Evolutionary conservation across 768 basidiomycete species (phyloP), one percentile per base, ranked within the genome.

Genomic region (Kondoa malvinella): DNA sequence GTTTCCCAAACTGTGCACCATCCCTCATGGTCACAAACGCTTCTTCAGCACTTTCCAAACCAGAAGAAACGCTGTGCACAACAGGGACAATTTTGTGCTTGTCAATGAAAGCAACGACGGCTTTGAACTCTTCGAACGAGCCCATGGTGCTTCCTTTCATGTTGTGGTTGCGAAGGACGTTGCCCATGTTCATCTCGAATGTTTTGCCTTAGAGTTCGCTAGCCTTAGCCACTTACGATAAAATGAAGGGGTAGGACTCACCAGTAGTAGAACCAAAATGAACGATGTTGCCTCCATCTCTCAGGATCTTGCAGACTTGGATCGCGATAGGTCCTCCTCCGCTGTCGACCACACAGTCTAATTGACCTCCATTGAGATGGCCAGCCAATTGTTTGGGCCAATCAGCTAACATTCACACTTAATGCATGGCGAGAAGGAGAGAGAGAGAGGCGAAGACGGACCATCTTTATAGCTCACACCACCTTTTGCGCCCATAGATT

Each of bases 101-200:
- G 1, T 79, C 77, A 27, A 90, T 76, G 77, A 92, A 90, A 16
- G 78, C 76, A 0, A 87, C 88, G 26, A 87, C 88, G 33, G 84
- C 83, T 65, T 81, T 75, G 68, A 91, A 80, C 77, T 91, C 88
- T 66, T 83, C 80, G 71, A 81, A 83, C 4, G 88, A 89, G 21
- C 88, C 89, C 88, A 91, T 88, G 30, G 85, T 88, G 1, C 87
- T 87, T 34, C 88, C 88, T 33, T 88, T 79, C 56, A 92, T 78
- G 70, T 84, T 83, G 56, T 86, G 83, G 72, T 88, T 86, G 72
- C 82, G 85, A 70, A 90, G 74, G 27, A 91, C 86, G 71, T 88
- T 83, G 21, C 83, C 82, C 86, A 92, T 90, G 12, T 85, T 86
- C 74, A 91, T 81, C 27, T 76, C 77, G 64, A 83, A 83, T 29